Percentiles rank a stretch among this genome's conserved stretches.
Evolutionary conservation across 495 filamentous ascomycete species (phyloP).

Genomic region (Rusavskia elegans): DNA sequence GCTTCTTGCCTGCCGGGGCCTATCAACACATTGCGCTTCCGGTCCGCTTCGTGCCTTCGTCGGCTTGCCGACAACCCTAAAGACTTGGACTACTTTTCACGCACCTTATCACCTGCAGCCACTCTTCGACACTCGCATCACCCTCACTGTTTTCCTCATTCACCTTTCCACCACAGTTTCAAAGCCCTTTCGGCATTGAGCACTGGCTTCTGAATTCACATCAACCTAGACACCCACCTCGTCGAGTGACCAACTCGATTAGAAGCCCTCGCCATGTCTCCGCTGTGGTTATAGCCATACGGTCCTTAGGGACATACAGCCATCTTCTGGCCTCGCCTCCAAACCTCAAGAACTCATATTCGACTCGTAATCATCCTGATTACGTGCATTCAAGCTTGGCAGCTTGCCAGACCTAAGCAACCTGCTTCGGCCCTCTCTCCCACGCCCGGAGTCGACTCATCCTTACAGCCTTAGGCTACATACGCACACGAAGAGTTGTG

Average conservation of each 20-base stretch:
- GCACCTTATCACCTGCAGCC: no score
- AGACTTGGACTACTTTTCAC: no score
- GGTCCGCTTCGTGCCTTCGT: not conserved
- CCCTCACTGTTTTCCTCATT: no score
- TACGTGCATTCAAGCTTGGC: no score
- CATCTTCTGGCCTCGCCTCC: not conserved
- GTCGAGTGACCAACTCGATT: slow-evolving; percentile 8
- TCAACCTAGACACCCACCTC: not conserved
- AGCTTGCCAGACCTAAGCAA: no score
- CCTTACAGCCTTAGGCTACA: no score
- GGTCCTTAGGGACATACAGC: slow-evolving; percentile 19
- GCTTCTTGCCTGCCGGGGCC: not conserved
- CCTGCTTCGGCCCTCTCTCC: no score
- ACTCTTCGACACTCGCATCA: no score
- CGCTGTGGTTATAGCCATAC: slow-evolving; percentile 16
- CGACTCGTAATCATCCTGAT: no score
- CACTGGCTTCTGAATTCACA: not conserved
- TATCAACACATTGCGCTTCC: not conserved
- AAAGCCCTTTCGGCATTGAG: not conserved
- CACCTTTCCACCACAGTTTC: not conserved
- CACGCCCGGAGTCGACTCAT: no score
- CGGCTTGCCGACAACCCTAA: not conserved
- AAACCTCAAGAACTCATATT: no score
- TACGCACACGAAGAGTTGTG: no score
- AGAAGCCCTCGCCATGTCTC: slow-evolving; percentile 13